Percentiles rank a stretch among this genome's conserved stretches.
Evolutionary conservation across 169 alveolate genomes (phyloP).

Genomic region (Plasmodium ovale): DNA sequence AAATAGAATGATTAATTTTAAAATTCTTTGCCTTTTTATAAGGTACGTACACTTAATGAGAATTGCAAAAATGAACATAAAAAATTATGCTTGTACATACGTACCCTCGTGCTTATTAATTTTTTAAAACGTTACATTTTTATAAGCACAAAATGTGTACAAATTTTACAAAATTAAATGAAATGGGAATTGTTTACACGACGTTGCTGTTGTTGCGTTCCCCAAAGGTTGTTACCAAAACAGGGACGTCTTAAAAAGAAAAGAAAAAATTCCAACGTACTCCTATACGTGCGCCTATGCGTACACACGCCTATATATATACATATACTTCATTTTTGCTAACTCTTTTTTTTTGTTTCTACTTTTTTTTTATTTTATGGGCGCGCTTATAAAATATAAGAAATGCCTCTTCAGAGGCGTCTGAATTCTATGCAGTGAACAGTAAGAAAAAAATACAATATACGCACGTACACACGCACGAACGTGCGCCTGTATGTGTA

Average conservation of each 20-base stretch:
- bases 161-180: background rate
- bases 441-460: constrained; percentile 5
- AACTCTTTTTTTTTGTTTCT: constrained; percentile 2
- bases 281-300: background rate
- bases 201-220: background rate
- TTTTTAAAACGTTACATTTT: background rate
- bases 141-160: background rate
- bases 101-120: background rate
- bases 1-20: background rate
- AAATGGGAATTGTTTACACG: background rate
- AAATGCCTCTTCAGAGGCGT: background rate
- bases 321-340: background rate
- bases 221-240: background rate
- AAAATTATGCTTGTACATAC: background rate
- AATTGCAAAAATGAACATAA: background rate
- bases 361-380: constrained; percentile 15
- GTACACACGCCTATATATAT: background rate
- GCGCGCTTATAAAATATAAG: constrained; percentile 17
- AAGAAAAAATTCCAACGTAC: background rate
- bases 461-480: background rate
- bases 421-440: constrained; percentile 29
- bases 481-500: background rate
- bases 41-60: constrained; percentile 16
- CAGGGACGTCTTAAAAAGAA: background rate
- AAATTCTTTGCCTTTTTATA: constrained; percentile 20